Evolutionary conservation across 192 early-diverging fungal species (phyloP).

Genomic region (Coemansia furcata): DNA sequence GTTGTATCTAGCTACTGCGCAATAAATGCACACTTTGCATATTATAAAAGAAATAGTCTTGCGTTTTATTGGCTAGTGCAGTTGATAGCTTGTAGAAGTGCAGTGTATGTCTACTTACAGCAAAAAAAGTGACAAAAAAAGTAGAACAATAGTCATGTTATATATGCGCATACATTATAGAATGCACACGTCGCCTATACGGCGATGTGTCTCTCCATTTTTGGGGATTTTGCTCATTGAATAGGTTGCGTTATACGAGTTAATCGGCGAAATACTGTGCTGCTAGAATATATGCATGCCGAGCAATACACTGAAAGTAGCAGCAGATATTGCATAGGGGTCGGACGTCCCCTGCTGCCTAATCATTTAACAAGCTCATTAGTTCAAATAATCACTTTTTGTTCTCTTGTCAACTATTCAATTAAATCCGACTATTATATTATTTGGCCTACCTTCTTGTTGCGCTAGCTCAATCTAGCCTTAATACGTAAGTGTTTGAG

Average conservation of each 20-base stretch:
- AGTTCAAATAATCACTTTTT: slow-evolving; percentile 1
- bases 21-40: slow-evolving; percentile 24
- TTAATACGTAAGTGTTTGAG: neutral
- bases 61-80: slow-evolving; percentile 1
- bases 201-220: neutral
- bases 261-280: neutral
- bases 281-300: slow-evolving; percentile 15
- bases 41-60: neutral
- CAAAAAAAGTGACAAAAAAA: neutral
- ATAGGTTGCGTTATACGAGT: slow-evolving; percentile 2
- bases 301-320: slow-evolving; percentile 2
- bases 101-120: neutral
- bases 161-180: slow-evolving; percentile 21
- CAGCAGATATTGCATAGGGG: slow-evolving; percentile 4
- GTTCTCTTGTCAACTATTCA: neutral
- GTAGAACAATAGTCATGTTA: slow-evolving; percentile 11
- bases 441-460: neutral
- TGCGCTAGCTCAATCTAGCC: neutral
- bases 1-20: slow-evolving; percentile 32
- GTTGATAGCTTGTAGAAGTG: slow-evolving; percentile 4
- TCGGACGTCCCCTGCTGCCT: slow-evolving; percentile 7
- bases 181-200: neutral
- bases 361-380: slow-evolving; percentile 3
- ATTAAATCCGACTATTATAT: neutral
- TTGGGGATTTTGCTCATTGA: neutral